Conservation (phyloP, 768 basidiomycete species). For the Gyrodon lividus region DNA sequence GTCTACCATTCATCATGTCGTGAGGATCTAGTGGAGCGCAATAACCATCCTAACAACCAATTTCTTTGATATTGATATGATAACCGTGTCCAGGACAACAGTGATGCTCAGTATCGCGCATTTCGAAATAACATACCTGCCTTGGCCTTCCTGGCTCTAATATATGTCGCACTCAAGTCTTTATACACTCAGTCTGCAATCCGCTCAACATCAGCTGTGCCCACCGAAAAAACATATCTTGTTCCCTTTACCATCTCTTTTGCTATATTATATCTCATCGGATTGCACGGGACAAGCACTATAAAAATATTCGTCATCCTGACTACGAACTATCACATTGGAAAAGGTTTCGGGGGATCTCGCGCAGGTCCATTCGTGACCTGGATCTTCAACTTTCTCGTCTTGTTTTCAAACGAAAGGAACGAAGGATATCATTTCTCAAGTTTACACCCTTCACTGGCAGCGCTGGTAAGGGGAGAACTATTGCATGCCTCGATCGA, state of each 20-base stretch:
- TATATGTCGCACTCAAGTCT: conserved; percentile 58
- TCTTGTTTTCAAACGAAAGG: conserved; percentile 78
- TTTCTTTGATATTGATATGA: neutral
- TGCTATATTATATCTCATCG: conserved; percentile 61
- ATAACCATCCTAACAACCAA: neutral
- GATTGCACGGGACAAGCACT: conserved; percentile 77
- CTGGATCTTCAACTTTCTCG: conserved; percentile 73
- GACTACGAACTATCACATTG: conserved; percentile 63
- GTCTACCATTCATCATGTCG: conserved; percentile 26
- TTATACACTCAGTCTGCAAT: conserved; percentile 39
- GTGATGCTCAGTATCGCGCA: conserved; percentile 85
- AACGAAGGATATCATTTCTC: conserved; percentile 73
- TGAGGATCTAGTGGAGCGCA: neutral
- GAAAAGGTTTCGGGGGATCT: conserved; percentile 43
- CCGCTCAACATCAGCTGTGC: conserved; percentile 23
- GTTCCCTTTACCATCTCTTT: conserved; percentile 61
- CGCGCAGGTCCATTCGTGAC: conserved; percentile 52
- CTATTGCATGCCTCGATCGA: neutral
- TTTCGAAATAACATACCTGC: conserved; percentile 80
- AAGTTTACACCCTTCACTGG: conserved; percentile 51
- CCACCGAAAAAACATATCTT: conserved; percentile 35
- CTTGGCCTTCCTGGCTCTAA: conserved; percentile 45
- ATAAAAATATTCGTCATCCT: conserved; percentile 80
- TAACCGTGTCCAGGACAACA: conserved; percentile 69
- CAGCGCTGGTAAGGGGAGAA: conserved; percentile 53